phyloP scores from a whole-genome alignment of 768 basidiomycete species.

The Tulasnella calospora region DNA sequence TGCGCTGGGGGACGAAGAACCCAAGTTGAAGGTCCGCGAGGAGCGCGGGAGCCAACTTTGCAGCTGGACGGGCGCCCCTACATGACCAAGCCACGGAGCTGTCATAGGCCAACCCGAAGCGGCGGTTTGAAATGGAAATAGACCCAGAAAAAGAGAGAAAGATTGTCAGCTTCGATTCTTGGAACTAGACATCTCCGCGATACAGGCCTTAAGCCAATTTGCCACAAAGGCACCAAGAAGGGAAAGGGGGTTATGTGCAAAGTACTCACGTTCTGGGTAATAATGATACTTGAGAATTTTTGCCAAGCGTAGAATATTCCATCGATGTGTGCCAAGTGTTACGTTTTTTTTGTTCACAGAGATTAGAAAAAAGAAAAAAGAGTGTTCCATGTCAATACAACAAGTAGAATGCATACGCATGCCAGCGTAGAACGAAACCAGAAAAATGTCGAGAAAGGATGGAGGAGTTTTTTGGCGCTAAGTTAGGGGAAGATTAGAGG shows the following conservation, averaged over 20 bases:
- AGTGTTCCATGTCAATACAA: constrained; percentile 6
- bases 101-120: background rate
- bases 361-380: background rate
- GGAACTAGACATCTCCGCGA: background rate
- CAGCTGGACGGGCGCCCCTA: background rate
- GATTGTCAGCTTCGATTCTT: background rate
- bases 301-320: background rate
- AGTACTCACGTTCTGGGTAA: constrained; percentile 4
- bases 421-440: background rate
- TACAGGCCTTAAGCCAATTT: background rate
- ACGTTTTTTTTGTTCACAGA: background rate
- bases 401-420: constrained; percentile 1
- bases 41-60: constrained; percentile 9
- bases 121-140: background rate
- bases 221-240: background rate
- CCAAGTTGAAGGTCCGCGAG: background rate
- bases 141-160: background rate
- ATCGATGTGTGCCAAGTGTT: background rate
- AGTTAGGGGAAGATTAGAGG: background rate
- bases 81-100: constrained; percentile 9
- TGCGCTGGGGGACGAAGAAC: background rate
- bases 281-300: constrained; percentile 2
- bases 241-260: background rate
- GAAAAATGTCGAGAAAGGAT: background rate
- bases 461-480: background rate